A percentile compares a stretch with the other conserved stretches of the same genome.
These are phyloP conservation scores for Clarireedia hainanense DNA, from an alignment of 2,329 filamentous ascomycete species.

Conservation along the genomic window DNA sequence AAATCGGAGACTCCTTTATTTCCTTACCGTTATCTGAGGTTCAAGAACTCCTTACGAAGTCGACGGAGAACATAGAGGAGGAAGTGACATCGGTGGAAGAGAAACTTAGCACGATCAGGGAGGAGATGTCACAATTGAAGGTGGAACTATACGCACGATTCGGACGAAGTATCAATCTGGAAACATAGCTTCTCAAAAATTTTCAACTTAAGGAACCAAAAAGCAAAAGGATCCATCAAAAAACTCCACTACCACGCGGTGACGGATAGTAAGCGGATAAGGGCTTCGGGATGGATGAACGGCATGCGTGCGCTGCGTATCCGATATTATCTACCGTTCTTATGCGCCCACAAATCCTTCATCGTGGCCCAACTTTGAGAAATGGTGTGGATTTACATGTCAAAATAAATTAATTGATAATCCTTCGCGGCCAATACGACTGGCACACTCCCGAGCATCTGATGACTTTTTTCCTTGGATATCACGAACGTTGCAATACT, in stretches of 20 bases:
- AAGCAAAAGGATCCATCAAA: constrained; percentile 1
- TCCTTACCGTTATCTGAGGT: constrained; percentile 77
- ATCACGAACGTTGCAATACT: not conserved
- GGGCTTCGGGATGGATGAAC: not conserved
- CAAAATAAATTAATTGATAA: not conserved
- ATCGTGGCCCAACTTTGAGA: not conserved
- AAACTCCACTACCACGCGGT: not conserved
- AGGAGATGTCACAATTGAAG: constrained; percentile 87
- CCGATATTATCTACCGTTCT: not conserved
- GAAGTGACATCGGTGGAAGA: constrained; percentile 73
- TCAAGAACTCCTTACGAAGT: constrained; percentile 70
- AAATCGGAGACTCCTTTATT: constrained; percentile 94
- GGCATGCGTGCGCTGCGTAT: not conserved
- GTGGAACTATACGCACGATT: constrained; percentile 90
- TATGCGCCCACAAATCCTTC: not conserved
- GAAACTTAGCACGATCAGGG: constrained; percentile 63
- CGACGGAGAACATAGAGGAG: constrained; percentile 65
- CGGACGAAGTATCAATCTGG: constrained; percentile 92
- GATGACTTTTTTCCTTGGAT: not conserved
- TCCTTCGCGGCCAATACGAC: no score
- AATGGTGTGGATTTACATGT: not conserved
- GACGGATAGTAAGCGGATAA: not conserved
- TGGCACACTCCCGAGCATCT: not conserved
- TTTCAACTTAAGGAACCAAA: constrained; percentile 12
- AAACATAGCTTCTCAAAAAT: constrained; percentile 51